Evolutionary conservation across 2,329 filamentous ascomycete species (phyloP).

Genomic region (Xylaria sp.): DNA sequence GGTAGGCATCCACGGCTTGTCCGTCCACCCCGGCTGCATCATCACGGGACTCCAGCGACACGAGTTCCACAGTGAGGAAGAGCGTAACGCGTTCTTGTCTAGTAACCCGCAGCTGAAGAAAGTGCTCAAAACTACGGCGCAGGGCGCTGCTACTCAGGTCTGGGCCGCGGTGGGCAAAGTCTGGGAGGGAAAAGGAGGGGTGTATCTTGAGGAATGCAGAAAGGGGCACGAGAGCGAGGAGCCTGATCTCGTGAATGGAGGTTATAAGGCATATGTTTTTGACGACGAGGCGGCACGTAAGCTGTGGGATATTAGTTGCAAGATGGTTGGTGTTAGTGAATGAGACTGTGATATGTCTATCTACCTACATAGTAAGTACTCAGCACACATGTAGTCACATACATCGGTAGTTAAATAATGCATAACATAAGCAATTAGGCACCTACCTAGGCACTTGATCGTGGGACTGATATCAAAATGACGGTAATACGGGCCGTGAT

Average conservation of each 20-base stretch:
- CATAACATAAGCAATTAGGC: too few species aligned
- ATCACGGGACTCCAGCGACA: conserved; percentile 8
- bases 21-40: conserved; percentile 58
- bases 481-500: too few species aligned
- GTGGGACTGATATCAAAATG: too few species aligned
- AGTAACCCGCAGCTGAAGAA: conserved; percentile 11
- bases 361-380: too few species aligned
- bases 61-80: neutral
- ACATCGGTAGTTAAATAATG: too few species aligned
- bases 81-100: neutral
- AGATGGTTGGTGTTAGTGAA: neutral
- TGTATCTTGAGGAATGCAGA: conserved; percentile 27
- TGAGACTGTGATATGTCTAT: neutral
- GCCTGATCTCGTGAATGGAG: conserved; percentile 11
- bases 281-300: conserved; percentile 12
- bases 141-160: conserved; percentile 25
- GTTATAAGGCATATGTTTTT: conserved; percentile 21
- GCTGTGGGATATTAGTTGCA: conserved; percentile 21
- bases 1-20: conserved; percentile 53
- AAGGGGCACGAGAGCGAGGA: conserved; percentile 23
- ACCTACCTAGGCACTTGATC: too few species aligned
- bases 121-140: conserved; percentile 12
- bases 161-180: conserved; percentile 20
- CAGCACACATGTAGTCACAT: too few species aligned
- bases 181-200: conserved; percentile 21